Conservation (phyloP, 202 grass and related monocot species). For the Brachypodium distachyon region DNA sequence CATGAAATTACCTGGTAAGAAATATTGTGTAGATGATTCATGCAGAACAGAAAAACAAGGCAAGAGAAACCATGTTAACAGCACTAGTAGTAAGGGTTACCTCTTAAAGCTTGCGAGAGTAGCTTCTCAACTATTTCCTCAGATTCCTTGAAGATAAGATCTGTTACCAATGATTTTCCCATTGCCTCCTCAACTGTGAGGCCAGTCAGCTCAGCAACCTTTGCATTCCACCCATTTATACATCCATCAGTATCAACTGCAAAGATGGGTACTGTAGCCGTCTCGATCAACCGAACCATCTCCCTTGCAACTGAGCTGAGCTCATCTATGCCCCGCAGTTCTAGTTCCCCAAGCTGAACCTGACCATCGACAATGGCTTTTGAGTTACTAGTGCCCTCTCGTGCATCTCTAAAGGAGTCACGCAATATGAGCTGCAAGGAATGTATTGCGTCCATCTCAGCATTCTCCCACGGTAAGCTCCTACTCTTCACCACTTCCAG, state of each 20-base stretch:
- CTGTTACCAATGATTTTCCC: constrained; percentile 86
- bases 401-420: constrained; percentile 65
- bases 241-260: constrained; percentile 76
- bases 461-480: constrained; percentile 92
- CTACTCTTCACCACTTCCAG: constrained; percentile 93
- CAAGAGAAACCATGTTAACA: constrained; percentile 10
- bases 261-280: constrained; percentile 91
- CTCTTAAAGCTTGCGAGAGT: constrained; percentile 68
- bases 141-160: constrained; percentile 84
- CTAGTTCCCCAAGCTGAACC: constrained; percentile 53
- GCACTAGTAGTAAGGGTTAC: constrained; percentile 23
- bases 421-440: constrained; percentile 92
- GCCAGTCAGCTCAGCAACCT: constrained; percentile 81
- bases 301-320: constrained; percentile 85
- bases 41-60: constrained; percentile 7
- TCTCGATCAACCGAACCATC: constrained; percentile 96
- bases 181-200: constrained; percentile 88
- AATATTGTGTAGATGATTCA: neutral
- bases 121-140: constrained; percentile 60
- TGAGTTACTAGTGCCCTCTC: constrained; percentile 56
- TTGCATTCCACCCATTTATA: constrained; percentile 99
- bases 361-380: constrained; percentile 58
- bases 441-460: constrained; percentile 97
- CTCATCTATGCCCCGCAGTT: constrained; percentile 84
- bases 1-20: neutral